These are phyloP conservation scores for Penicillium sp. DNA, from an alignment of 2,329 filamentous ascomycete genomes.

Conservation along the genomic window DNA sequence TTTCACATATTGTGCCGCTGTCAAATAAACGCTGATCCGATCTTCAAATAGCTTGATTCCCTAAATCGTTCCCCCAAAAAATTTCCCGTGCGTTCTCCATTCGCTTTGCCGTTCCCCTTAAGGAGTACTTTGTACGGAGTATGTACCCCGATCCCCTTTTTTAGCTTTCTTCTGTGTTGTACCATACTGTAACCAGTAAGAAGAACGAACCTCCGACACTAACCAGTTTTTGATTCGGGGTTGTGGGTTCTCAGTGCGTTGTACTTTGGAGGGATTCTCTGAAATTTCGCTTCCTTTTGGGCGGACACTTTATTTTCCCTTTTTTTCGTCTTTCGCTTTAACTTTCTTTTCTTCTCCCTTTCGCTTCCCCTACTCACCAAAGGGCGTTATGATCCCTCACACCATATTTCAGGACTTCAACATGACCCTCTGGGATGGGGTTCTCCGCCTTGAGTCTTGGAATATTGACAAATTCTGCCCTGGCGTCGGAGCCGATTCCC, in stretches of 20 bases:
- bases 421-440: background rate
- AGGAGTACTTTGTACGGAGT: background rate
- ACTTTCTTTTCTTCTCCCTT: slow-evolving; percentile 12
- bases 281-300: slow-evolving; percentile 11
- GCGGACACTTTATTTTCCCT: slow-evolving; percentile 7
- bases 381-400: background rate
- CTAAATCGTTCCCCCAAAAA: background rate
- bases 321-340: slow-evolving; percentile 2
- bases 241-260: slow-evolving; percentile 8
- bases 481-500: slow-evolving; percentile 2
- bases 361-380: slow-evolving; percentile 7
- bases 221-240: slow-evolving; percentile 1
- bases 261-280: slow-evolving; percentile 4
- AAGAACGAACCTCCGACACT: background rate
- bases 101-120: background rate
- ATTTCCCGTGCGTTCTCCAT: background rate
- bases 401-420: background rate
- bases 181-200: background rate
- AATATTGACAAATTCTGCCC: slow-evolving; percentile 1
- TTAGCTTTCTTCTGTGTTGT: background rate
- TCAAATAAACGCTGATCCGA: slow-evolving; percentile 10
- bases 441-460: slow-evolving; percentile 2
- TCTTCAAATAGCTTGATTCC: background rate
- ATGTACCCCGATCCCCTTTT: background rate
- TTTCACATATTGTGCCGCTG: slow-evolving; percentile 20